Evolutionary conservation across 805 yeast species (phyloP).

Genomic region (Wickerhamomyces bisporus): DNA sequence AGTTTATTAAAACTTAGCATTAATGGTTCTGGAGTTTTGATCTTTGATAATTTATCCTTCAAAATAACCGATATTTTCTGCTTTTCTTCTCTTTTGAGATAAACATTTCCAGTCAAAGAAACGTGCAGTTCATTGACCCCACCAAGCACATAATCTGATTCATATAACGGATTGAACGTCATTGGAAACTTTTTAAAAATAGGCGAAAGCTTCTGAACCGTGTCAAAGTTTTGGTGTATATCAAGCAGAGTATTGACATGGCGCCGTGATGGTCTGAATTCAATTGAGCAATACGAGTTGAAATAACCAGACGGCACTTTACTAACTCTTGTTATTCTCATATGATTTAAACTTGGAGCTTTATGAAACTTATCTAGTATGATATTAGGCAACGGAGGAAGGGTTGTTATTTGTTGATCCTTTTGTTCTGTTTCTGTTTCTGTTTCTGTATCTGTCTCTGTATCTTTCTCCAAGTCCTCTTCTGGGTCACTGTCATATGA

Average conservation of each 20-base stretch:
- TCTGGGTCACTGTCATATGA: not conserved
- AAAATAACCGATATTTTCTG: not conserved
- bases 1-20: slow-evolving; percentile 3
- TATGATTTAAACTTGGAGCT: slow-evolving; percentile 8
- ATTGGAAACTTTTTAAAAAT: not conserved
- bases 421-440: slow-evolving; percentile 1
- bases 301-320: slow-evolving; percentile 4
- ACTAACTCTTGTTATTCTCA: slow-evolving; percentile 10
- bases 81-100: slow-evolving; percentile 1
- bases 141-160: slow-evolving; percentile 1
- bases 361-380: slow-evolving; percentile 11
- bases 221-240: slow-evolving; percentile 1
- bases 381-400: slow-evolving; percentile 12
- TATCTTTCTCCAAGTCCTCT: not conserved
- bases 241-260: not conserved
- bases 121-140: slow-evolving; percentile 10
- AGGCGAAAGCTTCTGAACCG: slow-evolving; percentile 7
- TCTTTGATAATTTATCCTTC: not conserved
- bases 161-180: slow-evolving; percentile 5
- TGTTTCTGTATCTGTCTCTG: slow-evolving; percentile 4
- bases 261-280: slow-evolving; percentile 3
- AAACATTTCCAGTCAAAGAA: slow-evolving; percentile 7
- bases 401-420: not conserved
- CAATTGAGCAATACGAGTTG: slow-evolving; percentile 9
- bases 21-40: not conserved